phyloP scores from a whole-genome alignment of 139 green algal species.

The Volvox africanus region DNA sequence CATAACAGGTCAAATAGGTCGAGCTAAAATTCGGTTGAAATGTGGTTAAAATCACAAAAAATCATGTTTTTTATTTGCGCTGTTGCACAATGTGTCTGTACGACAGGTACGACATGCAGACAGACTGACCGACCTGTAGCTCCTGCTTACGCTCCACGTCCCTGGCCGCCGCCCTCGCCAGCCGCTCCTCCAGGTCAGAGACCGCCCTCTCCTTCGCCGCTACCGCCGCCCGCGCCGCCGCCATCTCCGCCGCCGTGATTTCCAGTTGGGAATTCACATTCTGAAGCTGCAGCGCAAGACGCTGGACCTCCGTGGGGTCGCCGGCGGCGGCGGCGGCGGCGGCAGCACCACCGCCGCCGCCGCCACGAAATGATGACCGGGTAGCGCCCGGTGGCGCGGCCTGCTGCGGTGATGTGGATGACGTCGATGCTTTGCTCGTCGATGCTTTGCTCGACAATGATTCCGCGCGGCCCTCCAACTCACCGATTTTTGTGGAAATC shows the following conservation, averaged over 20 bases:
- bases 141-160: slow-evolving; percentile 42
- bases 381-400: not conserved
- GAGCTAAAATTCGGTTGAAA: too few species aligned
- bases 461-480: not conserved
- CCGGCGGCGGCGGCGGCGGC: not conserved
- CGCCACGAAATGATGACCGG: too few species aligned
- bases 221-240: slow-evolving; percentile 22
- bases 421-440: not conserved
- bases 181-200: slow-evolving; percentile 42
- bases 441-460: not conserved
- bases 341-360: not conserved
- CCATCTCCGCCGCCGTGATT: slow-evolving; percentile 30
- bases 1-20: too few species aligned
- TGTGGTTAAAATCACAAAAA: too few species aligned
- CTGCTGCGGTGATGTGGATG: not conserved
- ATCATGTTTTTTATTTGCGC: too few species aligned
- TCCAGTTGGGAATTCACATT: slow-evolving; percentile 4
- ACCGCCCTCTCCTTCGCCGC: slow-evolving; percentile 40
- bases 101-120: not conserved
- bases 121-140: slow-evolving; percentile 23
- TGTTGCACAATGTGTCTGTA: too few species aligned
- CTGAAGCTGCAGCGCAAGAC: slow-evolving; percentile 17
- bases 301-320: not conserved
- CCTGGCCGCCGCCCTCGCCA: slow-evolving; percentile 20
- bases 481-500: slow-evolving; percentile 16